phyloP scores from a whole-genome alignment of 2,329 filamentous ascomycete species.

The Saccharata proteae region DNA sequence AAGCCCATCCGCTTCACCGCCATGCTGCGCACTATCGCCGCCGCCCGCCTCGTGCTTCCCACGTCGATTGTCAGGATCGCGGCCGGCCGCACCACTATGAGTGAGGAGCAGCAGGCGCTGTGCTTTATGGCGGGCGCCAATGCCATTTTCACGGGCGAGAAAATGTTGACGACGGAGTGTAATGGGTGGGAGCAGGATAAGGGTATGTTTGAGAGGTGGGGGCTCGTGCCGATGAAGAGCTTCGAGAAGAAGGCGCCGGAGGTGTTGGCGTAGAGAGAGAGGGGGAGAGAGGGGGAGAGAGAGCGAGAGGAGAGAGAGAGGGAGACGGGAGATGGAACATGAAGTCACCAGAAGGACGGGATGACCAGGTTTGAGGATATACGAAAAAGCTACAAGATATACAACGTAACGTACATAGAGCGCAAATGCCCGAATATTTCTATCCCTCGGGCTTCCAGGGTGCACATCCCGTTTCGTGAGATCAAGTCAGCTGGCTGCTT shows the following conservation, averaged over 20 bases:
- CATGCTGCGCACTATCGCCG: conserved; percentile 71
- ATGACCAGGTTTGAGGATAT: too few relatives aligned
- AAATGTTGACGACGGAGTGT: conserved; percentile 88
- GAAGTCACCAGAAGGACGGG: too few relatives aligned
- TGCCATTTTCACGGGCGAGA: conserved; percentile 90
- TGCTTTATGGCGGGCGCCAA: conserved; percentile 90
- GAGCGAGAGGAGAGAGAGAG: too few relatives aligned
- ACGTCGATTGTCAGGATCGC: conserved; percentile 77
- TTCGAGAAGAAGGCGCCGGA: conserved; percentile 8
- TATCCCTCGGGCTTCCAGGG: too few relatives aligned
- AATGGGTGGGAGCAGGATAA: conserved; percentile 85
- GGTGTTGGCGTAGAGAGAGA: too few relatives aligned
- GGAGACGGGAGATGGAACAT: too few relatives aligned
- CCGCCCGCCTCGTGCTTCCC: conserved; percentile 72
- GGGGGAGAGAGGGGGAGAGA: too few relatives aligned
- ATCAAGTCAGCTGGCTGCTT: too few relatives aligned
- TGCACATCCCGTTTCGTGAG: too few relatives aligned
- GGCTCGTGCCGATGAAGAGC: conserved; percentile 59
- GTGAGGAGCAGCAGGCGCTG: conserved; percentile 76
- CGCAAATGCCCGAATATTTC: too few relatives aligned
- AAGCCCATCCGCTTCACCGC: conserved; percentile 64
- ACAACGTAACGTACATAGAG: too few relatives aligned
- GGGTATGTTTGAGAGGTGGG: conserved; percentile 73
- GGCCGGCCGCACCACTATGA: conserved; percentile 71
- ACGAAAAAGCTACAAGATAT: too few relatives aligned